Percentiles rank a stretch among this genome's conserved stretches.
Evolutionary conservation across 2,329 filamentous ascomycete genomes (phyloP).

Genomic region (Thielaviopsis populi): DNA sequence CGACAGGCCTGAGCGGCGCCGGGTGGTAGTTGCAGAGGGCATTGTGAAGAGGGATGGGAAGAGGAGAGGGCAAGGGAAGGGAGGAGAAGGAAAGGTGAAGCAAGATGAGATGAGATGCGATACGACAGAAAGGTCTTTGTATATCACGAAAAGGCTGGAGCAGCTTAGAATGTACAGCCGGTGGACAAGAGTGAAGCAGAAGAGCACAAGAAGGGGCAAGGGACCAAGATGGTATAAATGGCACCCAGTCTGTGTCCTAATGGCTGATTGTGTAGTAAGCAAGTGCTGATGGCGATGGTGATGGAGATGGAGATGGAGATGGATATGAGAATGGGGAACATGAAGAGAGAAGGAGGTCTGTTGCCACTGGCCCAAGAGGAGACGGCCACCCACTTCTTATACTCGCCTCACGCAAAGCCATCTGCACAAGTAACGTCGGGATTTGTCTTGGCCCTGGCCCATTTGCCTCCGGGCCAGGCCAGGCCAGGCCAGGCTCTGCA

Average conservation of each 20-base stretch:
- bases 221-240: background rate
- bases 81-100: too few species aligned
- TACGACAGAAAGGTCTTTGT: background rate
- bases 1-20: constrained; percentile 8
- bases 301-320: background rate
- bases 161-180: background rate
- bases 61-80: background rate
- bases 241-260: background rate
- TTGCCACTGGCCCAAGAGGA: background rate
- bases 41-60: background rate
- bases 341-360: background rate
- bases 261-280: background rate
- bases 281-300: background rate
- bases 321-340: background rate
- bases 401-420: background rate
- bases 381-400: background rate
- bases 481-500: background rate
- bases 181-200: background rate
- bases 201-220: background rate
- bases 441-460: background rate
- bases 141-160: background rate
- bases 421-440: background rate
- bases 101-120: background rate
- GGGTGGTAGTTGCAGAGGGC: background rate
- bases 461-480: background rate